Evolutionary conservation across 768 basidiomycete genomes (phyloP).

Genomic region (Wakefieldia striispora): DNA sequence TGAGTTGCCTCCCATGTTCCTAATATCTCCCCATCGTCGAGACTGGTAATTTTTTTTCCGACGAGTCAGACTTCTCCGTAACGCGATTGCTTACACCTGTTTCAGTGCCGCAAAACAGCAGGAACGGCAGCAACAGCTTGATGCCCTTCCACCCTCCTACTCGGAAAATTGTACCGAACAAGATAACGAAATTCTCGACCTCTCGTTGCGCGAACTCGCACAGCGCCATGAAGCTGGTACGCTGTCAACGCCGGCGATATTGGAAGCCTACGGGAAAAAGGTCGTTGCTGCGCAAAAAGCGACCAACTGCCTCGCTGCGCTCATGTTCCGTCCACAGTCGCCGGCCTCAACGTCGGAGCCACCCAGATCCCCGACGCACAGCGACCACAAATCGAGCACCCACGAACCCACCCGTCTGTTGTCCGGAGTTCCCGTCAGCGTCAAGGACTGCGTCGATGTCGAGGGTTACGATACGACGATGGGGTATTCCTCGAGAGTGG

Average conservation of each 20-base stretch:
- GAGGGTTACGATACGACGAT: conserved; percentile 46
- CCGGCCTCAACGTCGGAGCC: not conserved
- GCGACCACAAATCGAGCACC: not conserved
- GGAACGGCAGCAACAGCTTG: conserved; percentile 29
- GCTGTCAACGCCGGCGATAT: conserved; percentile 30
- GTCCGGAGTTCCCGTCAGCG: conserved; percentile 46
- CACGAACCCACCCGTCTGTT: conserved; percentile 25
- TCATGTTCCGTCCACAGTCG: conserved; percentile 37
- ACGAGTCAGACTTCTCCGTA: not conserved
- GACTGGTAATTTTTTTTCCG: conserved; percentile 26
- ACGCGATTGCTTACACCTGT: not conserved
- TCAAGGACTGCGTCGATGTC: conserved; percentile 49
- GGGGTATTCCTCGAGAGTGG: conserved; percentile 40
- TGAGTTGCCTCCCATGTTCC: conserved; percentile 21
- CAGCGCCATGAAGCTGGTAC: conserved; percentile 27
- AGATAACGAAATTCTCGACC: conserved; percentile 35
- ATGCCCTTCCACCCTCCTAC: conserved; percentile 30
- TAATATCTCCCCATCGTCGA: conserved; percentile 22
- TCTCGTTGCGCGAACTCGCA: conserved; percentile 38
- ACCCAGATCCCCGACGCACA: conserved; percentile 7
- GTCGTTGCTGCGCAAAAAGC: conserved; percentile 38
- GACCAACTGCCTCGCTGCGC: conserved; percentile 51
- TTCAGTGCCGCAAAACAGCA: conserved; percentile 35
- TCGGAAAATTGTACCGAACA: conserved; percentile 30
- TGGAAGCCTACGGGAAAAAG: conserved; percentile 42